Conservation (phyloP, 2,329 filamentous ascomycete species). For the Bipolaris zeicola region DNA sequence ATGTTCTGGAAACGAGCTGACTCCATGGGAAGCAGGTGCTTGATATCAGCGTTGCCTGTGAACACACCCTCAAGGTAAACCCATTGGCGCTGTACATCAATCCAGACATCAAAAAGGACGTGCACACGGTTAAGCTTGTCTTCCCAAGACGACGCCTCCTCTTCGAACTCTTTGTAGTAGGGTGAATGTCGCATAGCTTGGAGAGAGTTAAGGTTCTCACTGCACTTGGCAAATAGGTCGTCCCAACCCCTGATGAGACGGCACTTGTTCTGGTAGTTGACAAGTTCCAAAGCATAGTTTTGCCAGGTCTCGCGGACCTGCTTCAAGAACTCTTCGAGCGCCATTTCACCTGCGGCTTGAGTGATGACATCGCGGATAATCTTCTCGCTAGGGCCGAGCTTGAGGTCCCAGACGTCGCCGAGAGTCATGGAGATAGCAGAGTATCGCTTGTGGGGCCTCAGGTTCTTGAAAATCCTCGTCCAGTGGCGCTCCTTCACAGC, state of each 20-base stretch:
- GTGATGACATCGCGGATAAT: slow-evolving; percentile 92
- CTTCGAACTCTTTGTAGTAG: slow-evolving; percentile 99
- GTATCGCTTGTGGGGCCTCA: slow-evolving; percentile 91
- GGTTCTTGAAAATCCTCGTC: slow-evolving; percentile 95
- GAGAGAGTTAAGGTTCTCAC: slow-evolving; percentile 94
- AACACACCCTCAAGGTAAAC: slow-evolving; percentile 99
- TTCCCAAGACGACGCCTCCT: slow-evolving; percentile 95
- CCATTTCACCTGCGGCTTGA: slow-evolving; percentile 98
- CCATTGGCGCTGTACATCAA: slow-evolving; percentile 99
- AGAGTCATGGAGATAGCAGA: slow-evolving; percentile 93
- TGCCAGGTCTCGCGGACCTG: slow-evolving; percentile 97
- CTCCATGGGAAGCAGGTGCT: slow-evolving; percentile 94
- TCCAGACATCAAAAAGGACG: slow-evolving; percentile 98
- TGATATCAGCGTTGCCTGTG: slow-evolving; percentile 98
- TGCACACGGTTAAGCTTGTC: slow-evolving; percentile 97
- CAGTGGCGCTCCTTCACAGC: slow-evolving; percentile 96
- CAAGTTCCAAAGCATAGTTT: slow-evolving; percentile 89
- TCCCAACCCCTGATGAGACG: slow-evolving; percentile 97
- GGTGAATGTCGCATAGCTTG: slow-evolving; percentile 99
- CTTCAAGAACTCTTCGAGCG: slow-evolving; percentile 94
- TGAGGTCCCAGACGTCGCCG: slow-evolving; percentile 98
- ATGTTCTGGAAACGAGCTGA: slow-evolving; percentile 98
- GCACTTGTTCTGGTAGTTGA: slow-evolving; percentile 98
- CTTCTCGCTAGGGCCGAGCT: slow-evolving; percentile 82
- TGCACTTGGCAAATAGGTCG: slow-evolving; percentile 96